Evolutionary conservation across 208 protist genomes (phyloP), one percentile per base, ranked within the genome.

Genomic region (Porcisia hertigi): DNA sequence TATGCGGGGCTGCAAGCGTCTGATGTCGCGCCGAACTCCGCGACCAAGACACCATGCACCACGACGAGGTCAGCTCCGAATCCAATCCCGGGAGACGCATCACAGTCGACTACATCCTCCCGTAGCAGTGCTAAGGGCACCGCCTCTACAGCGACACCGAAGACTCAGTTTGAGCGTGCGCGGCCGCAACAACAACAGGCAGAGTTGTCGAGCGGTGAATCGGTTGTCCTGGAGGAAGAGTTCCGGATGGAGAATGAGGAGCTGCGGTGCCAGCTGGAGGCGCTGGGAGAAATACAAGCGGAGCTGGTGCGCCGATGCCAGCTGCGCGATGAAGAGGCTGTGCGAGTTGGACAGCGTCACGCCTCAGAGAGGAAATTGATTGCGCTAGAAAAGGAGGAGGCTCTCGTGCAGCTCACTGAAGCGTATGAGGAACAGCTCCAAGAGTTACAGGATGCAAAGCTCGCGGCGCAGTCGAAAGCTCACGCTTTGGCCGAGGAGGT

Each of bases 221-320:
- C 30, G 11, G 47, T 58, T 18, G 77, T 65, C 0, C 55, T 54
- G 6, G 3, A 63, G 30, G 60, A 75, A 34, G 66, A 53, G 5
- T 41, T 43, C 23, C 39, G 65, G 43, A 30, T 41, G 36, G 79
- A 83, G 18, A 79, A 76, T 36, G 70, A 55, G 14, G 74, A 75
- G 30, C 43, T 79, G 54, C 79, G 65, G 49, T 14, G 41, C 3
- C 73, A 76, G 62, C 18, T 83, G 34, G 69, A 71, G 18, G 60
- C 60, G 70, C 47, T 83, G 54, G 34, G 75, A 73, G 53, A 14
- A 25, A 83, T 86, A 23, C 63, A 79, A 39, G 30, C 58, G 12
- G 81, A 82, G 78, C 72, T 83, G 60, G 62, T 67, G 23, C 71
- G 73, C 7, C 82, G 82, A 5, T 67, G 54, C 8, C 71, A 79